Conservation (phyloP, 1,139 yeast genomes). For the Sugiyamaella xylanicola region DNA sequence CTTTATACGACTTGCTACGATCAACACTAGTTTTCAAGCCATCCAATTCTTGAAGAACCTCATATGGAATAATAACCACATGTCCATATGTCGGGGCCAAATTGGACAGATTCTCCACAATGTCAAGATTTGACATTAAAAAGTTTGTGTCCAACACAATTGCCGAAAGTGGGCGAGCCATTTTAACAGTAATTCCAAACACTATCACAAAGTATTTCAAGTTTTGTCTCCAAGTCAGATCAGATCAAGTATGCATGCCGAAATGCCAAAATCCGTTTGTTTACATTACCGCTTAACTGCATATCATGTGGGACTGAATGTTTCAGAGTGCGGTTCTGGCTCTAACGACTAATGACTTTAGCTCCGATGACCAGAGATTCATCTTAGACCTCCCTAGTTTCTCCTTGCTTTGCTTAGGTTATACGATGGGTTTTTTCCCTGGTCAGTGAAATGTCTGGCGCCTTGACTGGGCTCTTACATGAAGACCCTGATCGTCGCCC, state of each 20-base stretch:
- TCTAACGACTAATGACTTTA: neutral
- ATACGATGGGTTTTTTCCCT: too few species aligned
- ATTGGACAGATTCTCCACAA: neutral
- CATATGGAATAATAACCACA: constrained; percentile 61
- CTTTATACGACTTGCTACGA: constrained; percentile 38
- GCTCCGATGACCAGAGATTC: neutral
- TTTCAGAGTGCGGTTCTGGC: neutral
- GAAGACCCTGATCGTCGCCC: neutral
- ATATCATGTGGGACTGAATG: neutral
- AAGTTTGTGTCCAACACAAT: constrained; percentile 15
- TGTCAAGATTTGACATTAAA: constrained; percentile 11
- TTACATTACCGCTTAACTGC: neutral
- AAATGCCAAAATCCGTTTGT: neutral
- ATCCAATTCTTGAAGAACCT: constrained; percentile 76
- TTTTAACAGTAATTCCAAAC: too few species aligned
- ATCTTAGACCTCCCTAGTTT: neutral
- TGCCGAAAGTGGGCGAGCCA: constrained; percentile 3
- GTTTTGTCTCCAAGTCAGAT: too few species aligned
- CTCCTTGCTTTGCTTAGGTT: neutral
- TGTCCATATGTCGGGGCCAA: constrained; percentile 10
- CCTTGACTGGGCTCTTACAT: too few species aligned
- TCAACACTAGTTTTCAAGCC: constrained; percentile 55
- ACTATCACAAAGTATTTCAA: too few species aligned
- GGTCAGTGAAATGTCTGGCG: too few species aligned
- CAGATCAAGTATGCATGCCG: neutral